Evolutionary conservation across 495 filamentous ascomycete genomes (phyloP), one percentile per base, ranked within the genome.

Genomic region (Polyplosphaeria fusca): DNA sequence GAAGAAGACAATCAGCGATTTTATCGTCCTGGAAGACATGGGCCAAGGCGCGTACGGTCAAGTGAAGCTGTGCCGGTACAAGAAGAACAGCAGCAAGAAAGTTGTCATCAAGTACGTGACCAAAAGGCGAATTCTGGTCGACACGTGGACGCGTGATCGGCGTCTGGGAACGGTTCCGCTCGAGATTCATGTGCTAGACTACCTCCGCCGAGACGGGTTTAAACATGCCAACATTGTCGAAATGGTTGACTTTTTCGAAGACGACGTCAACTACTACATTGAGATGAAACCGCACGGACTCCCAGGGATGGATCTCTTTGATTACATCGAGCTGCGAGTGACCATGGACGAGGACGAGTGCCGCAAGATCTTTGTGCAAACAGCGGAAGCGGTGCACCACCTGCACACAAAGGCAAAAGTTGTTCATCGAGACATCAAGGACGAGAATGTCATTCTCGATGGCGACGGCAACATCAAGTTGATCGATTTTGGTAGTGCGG

Each of bases 241-340:
- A 74, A 97, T 99, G 94, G 83, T 86, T 30, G 91, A 94, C 55
- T 99, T 97, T 73, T 99, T 99, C 68, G 93, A 99, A 69, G 94
- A 99, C 52, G 89, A 95, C 55, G 76, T 90, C 67, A 97, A 99
- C 64, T 99, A 99, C 69, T 97, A 99, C 67, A 99, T 99, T 64
- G 94, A 97, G 67, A 98, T 97, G 93, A 77, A 88, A 4, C 93
- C 93, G 12, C 93, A 98, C 61, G 93, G 93, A 5, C 78, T 96
- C 5, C 93, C 94, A 2, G 94, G 94, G 14, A 97, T 98, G 94
- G 93, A 98, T 68, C 81, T 98, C 0, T 98, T 98, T 67, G 93
- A 98, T 71, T 98, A 97, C 68, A 98, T 98, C 53, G 93, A 98
- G 70, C 82, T 98, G 49, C 86, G 91, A 27, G 85, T 89, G 13